phyloP scores from a whole-genome alignment of 768 basidiomycete genomes.

The Suillus bovinus region DNA sequence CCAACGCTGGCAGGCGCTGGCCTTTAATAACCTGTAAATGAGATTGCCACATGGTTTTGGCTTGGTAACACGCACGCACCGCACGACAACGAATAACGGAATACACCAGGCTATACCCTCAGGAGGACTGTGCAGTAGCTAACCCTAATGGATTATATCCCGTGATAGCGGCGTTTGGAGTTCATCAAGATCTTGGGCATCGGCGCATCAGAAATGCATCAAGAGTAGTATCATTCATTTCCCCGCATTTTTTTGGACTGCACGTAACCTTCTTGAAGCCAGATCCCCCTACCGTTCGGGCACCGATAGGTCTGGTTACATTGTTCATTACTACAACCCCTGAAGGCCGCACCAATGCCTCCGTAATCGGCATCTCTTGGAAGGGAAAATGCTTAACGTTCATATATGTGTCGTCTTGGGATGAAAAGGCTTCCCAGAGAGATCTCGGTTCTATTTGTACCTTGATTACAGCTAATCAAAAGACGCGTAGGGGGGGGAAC shows the following conservation, averaged over 20 bases:
- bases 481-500: neutral
- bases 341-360: neutral
- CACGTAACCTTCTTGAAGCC: neutral
- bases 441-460: neutral
- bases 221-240: neutral
- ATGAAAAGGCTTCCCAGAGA: neutral
- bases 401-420: neutral
- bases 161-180: conserved; percentile 1
- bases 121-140: neutral
- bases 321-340: neutral
- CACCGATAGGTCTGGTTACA: neutral
- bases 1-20: conserved; percentile 1
- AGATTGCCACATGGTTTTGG: neutral
- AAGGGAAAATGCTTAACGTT: conserved; percentile 1
- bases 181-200: neutral
- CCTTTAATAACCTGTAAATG: neutral
- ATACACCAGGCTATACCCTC: neutral
- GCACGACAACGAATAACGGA: neutral
- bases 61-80: neutral
- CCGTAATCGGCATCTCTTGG: neutral
- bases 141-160: neutral
- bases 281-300: neutral
- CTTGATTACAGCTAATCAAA: conserved; percentile 5
- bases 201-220: conserved; percentile 3
- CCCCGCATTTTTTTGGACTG: conserved; percentile 3